These are phyloP conservation scores for Taphrina betulina DNA, from an alignment of 1,139 yeast species.

Conservation along the genomic window DNA sequence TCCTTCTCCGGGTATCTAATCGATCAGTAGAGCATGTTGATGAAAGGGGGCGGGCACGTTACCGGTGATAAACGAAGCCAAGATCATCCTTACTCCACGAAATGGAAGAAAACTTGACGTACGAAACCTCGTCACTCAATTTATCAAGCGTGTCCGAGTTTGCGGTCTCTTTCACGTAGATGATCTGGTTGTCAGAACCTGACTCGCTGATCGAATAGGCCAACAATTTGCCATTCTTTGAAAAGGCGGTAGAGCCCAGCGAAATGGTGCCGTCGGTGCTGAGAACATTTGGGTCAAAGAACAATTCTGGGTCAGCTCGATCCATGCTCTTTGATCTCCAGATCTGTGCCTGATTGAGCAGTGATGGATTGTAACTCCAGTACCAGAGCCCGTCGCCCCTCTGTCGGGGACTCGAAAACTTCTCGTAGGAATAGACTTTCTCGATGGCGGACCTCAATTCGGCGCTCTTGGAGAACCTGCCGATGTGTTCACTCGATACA, in stretches of 20 bases:
- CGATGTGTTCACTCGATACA: slow-evolving; percentile 5
- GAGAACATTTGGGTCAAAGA: slow-evolving; percentile 27
- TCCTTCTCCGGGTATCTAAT: slow-evolving; percentile 29
- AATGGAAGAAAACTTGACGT: slow-evolving; percentile 27
- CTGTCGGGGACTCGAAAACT: slow-evolving; percentile 19
- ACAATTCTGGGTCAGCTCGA: slow-evolving; percentile 17
- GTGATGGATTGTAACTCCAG: slow-evolving; percentile 26
- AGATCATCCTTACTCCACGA: slow-evolving; percentile 28
- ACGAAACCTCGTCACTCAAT: slow-evolving; percentile 11
- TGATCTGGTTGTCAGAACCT: slow-evolving; percentile 25
- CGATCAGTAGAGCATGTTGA: too few species aligned
- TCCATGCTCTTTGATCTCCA: slow-evolving; percentile 27
- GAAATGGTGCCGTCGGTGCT: slow-evolving; percentile 29
- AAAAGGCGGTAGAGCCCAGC: slow-evolving; percentile 17
- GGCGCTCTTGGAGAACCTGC: neutral
- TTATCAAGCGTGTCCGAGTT: slow-evolving; percentile 15
- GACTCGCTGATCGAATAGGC: slow-evolving; percentile 27
- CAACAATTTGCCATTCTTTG: slow-evolving; percentile 16
- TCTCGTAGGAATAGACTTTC: slow-evolving; percentile 18
- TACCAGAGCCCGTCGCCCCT: slow-evolving; percentile 24
- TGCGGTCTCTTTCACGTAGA: slow-evolving; percentile 20
- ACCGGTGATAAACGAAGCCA: slow-evolving; percentile 28
- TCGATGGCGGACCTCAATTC: slow-evolving; percentile 5
- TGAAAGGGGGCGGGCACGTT: too few species aligned
- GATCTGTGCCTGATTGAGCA: slow-evolving; percentile 28